These are phyloP conservation scores for Pulveroboletus sp. DNA, from an alignment of 768 basidiomycete genomes.

Conservation along the genomic window DNA sequence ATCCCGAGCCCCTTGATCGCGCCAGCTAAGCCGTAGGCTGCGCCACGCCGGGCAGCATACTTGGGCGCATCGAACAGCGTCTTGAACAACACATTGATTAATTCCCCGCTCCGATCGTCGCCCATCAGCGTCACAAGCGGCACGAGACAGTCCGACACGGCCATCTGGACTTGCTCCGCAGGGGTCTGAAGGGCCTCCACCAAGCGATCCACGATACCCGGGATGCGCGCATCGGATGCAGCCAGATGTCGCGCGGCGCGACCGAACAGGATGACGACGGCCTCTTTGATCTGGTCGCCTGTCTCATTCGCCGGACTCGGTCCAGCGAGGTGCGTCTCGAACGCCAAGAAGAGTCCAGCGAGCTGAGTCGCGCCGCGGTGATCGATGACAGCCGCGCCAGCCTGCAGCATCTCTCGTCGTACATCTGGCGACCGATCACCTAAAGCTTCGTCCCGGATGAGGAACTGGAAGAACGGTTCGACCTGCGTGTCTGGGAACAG, in stretches of 20 bases:
- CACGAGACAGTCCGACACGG: slow-evolving; percentile 92
- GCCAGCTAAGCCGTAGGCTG: slow-evolving; percentile 94
- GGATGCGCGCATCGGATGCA: slow-evolving; percentile 69
- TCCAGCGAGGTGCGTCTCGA: slow-evolving; percentile 67
- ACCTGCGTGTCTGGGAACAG: slow-evolving; percentile 60
- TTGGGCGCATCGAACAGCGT: slow-evolving; percentile 76
- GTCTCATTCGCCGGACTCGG: slow-evolving; percentile 59
- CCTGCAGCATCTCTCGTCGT: slow-evolving; percentile 80
- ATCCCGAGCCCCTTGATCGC: slow-evolving; percentile 90
- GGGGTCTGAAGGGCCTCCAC: slow-evolving; percentile 91
- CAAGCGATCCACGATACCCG: slow-evolving; percentile 75
- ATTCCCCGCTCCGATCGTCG: slow-evolving; percentile 33
- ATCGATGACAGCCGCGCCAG: slow-evolving; percentile 80
- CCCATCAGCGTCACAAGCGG: slow-evolving; percentile 75
- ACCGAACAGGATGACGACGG: slow-evolving; percentile 91
- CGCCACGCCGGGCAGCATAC: slow-evolving; percentile 93
- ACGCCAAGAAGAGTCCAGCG: slow-evolving; percentile 69
- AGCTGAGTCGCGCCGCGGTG: slow-evolving; percentile 70
- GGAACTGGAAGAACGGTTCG: slow-evolving; percentile 72
- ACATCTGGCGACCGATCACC: slow-evolving; percentile 83
- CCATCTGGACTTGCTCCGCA: slow-evolving; percentile 92
- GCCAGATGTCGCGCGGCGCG: slow-evolving; percentile 87
- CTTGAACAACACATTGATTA: slow-evolving; percentile 75
- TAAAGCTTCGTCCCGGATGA: slow-evolving; percentile 80
- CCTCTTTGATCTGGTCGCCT: slow-evolving; percentile 88